A percentile compares a stretch with the other conserved stretches of the same genome.
Evolutionary conservation across 495 filamentous ascomycete genomes (phyloP).

Genomic region (Penicillium nucicola): DNA sequence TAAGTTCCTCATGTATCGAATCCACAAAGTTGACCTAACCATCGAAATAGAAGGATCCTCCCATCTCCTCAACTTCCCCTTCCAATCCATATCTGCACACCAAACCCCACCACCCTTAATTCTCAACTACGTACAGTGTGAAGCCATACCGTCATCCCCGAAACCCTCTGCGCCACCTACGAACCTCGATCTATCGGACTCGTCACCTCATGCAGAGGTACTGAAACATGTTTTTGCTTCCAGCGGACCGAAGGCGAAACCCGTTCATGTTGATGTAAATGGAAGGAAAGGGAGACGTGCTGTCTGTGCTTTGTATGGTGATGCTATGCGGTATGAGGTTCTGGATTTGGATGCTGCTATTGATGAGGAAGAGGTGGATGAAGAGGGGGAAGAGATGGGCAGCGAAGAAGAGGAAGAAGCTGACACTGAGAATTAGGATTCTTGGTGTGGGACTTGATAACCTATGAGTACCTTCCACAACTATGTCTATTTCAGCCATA

Average conservation of each 20-base stretch:
- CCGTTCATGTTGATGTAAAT: constrained; percentile 50
- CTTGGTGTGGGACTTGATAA: neutral
- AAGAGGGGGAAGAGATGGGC: constrained; percentile 19
- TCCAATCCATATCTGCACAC: constrained; percentile 19
- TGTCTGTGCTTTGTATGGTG: constrained; percentile 54
- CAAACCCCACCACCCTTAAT: constrained; percentile 6
- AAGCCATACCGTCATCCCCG: constrained; percentile 4
- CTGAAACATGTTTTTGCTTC: constrained; percentile 34
- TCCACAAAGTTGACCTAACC: constrained; percentile 14
- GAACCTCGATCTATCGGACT: constrained; percentile 21
- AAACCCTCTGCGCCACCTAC: constrained; percentile 16
- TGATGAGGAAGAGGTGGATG: constrained; percentile 29
- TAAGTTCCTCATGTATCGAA: constrained; percentile 17
- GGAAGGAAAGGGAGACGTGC: constrained; percentile 51
- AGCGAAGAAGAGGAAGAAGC: constrained; percentile 3
- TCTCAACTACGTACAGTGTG: constrained; percentile 15
- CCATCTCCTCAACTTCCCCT: constrained; percentile 39
- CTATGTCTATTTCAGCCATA: neutral
- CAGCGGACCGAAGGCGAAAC: constrained; percentile 39
- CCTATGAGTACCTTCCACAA: too few relatives aligned
- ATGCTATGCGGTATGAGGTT: constrained; percentile 53
- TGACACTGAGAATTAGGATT: neutral
- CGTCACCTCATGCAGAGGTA: constrained; percentile 3
- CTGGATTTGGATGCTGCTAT: constrained; percentile 52
- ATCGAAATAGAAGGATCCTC: constrained; percentile 18